These are phyloP conservation scores for Barnettozyma sp. DNA, from an alignment of 805 yeast species.

Conservation along the genomic window DNA sequence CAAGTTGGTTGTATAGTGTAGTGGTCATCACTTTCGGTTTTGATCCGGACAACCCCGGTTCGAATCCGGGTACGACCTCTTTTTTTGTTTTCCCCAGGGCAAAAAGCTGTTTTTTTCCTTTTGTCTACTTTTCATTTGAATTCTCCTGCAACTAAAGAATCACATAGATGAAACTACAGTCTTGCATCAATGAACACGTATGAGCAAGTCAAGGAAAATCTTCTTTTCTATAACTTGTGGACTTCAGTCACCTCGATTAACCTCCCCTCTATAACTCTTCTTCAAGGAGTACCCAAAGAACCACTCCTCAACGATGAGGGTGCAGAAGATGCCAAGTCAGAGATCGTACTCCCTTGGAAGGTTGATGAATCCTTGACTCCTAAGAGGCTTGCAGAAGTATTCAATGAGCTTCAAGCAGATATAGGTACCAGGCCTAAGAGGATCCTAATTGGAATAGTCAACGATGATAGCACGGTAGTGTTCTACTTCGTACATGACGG, in stretches of 20 bases:
- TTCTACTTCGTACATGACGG: slow-evolving; percentile 65
- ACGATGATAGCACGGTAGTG: slow-evolving; percentile 64
- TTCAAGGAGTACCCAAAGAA: slow-evolving; percentile 21
- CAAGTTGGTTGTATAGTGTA: slow-evolving; percentile 46
- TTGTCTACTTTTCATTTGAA: too few relatives aligned
- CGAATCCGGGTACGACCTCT: slow-evolving; percentile 81
- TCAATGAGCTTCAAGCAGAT: slow-evolving; percentile 25
- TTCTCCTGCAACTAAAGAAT: too few relatives aligned
- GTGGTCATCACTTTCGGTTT: slow-evolving; percentile 57
- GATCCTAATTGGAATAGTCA: slow-evolving; percentile 48
- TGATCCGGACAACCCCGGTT: slow-evolving; percentile 71
- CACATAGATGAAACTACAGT: too few relatives aligned
- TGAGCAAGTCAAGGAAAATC: slow-evolving; percentile 19
- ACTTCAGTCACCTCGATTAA: slow-evolving; percentile 14
- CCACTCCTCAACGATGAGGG: slow-evolving; percentile 17
- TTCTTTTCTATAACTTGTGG: slow-evolving; percentile 21
- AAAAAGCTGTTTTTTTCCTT: too few relatives aligned
- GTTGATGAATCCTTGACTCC: slow-evolving; percentile 30
- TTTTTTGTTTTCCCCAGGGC: too few relatives aligned
- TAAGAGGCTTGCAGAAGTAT: slow-evolving; percentile 34
- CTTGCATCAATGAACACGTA: not conserved
- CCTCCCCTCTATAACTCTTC: slow-evolving; percentile 6
- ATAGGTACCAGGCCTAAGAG: slow-evolving; percentile 31
- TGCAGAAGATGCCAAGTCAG: slow-evolving; percentile 1
- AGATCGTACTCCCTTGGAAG: slow-evolving; percentile 31